Conservation (phyloP, 345 rosid genomes). For the Eucalyptus pauciflora region DNA sequence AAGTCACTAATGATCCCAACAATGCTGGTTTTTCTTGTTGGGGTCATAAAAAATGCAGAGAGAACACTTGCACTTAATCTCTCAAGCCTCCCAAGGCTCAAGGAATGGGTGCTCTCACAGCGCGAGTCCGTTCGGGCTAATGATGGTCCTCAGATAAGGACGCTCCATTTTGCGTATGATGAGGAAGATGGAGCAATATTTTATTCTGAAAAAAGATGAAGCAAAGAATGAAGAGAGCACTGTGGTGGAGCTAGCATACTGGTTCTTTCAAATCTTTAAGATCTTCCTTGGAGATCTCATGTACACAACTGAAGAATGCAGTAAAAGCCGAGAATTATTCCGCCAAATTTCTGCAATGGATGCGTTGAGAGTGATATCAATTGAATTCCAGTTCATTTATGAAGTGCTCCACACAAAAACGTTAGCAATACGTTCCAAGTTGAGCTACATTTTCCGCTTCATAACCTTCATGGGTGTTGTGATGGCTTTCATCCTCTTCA, state of each 20-base stretch:
- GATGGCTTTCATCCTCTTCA: not conserved
- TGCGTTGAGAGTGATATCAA: rapidly evolving
- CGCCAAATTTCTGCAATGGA: too few relatives aligned
- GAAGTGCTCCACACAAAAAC: rapidly evolving
- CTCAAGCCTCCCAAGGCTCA: rapidly evolving
- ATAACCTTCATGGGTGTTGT: rapidly evolving
- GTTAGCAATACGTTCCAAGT: not conserved
- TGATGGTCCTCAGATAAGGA: too few relatives aligned
- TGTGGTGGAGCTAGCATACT: not conserved
- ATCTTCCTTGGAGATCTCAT: not conserved
- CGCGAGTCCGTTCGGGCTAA: too few relatives aligned
- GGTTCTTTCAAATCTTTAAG: rapidly evolving
- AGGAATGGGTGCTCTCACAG: not conserved
- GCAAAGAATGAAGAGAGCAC: not conserved
- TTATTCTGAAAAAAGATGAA: too few relatives aligned
- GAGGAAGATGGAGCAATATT: not conserved
- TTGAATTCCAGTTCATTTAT: not conserved
- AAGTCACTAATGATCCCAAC: not conserved
- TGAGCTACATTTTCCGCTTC: not conserved
- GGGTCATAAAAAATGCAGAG: not conserved
- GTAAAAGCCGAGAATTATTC: too few relatives aligned
- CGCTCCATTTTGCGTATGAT: too few relatives aligned
- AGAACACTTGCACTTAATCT: not conserved
- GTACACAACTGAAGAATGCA: rapidly evolving
- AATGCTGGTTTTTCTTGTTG: not conserved